Base-by-base conservation (phyloP, 352 stramenopile genomes). In the Pythium guiyangense region DNA sequence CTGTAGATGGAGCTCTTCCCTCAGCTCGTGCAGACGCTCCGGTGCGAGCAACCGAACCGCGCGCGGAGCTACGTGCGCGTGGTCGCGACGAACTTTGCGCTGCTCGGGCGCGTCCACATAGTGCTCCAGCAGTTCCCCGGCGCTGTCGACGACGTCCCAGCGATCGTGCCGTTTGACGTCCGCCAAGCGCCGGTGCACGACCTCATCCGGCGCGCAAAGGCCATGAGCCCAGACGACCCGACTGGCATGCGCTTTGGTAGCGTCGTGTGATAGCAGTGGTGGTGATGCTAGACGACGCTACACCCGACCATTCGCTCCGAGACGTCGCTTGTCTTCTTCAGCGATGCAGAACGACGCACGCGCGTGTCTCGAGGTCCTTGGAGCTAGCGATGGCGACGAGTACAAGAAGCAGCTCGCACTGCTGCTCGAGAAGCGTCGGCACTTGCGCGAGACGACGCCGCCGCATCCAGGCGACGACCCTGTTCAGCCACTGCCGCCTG, bases 11-110 rank as follows among this genome's bases (percentile, higher is more conserved):
- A 88, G 15, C 68, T 86, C n/a, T 82, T 84, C 29, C 78, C 75
- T 35, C 78, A 88, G 39, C 54, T 88, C 4, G 66, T 88, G 0
- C 73, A 88, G 51, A 81, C 75, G 4, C 44, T 88, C 3, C 71
- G 78, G 14, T 73, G 73, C 12, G 75, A 88, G 46, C 68, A 84
- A 25, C 78, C 77, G 5, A 78, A 86, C 39, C 71, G 67, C 59
- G 59, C 78, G 3, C 67, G 75, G 60, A 85, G 65, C 14, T 88
- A 85, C 60, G 73, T 86, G 55, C 70, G 70, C 57, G 71, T 70
- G 2, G 59, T 86, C 4, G 78, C 75, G 10, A 57, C 57, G 20
- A 63, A 65, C 31, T 64, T 71, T 35, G 71, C 67, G 14, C 29
- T 88, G 15, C 71, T 77, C 9, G 78, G 78, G 0, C 63, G 62